phyloP scores from a whole-genome alignment of 768 basidiomycete species.

The Boletus sp. region DNA sequence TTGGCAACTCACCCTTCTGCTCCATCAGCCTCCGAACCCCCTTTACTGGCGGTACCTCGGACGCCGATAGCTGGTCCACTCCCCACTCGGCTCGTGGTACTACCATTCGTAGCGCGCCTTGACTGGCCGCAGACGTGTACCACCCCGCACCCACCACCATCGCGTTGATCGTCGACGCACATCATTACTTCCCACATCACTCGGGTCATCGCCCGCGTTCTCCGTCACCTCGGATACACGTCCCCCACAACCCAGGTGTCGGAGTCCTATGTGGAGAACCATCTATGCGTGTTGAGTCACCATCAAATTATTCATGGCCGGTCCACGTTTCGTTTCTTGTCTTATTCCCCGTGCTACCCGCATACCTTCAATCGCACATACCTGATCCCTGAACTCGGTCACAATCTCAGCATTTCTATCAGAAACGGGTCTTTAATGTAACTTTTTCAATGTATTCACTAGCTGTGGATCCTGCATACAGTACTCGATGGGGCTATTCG shows the following conservation, averaged over 20 bases:
- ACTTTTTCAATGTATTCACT: slow-evolving; percentile 23
- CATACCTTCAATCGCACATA: slow-evolving; percentile 22
- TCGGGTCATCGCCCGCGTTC: slow-evolving; percentile 1
- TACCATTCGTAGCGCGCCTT: not conserved
- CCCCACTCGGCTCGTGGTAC: slow-evolving; percentile 4
- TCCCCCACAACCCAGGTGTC: slow-evolving; percentile 2
- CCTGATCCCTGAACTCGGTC: slow-evolving; percentile 16
- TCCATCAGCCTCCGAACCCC: slow-evolving; percentile 39
- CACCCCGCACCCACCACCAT: not conserved
- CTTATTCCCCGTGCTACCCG: not conserved
- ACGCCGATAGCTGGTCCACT: slow-evolving; percentile 31
- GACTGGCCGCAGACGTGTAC: not conserved
- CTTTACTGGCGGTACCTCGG: slow-evolving; percentile 47
- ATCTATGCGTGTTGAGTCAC: slow-evolving; percentile 10
- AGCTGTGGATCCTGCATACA: slow-evolving; percentile 19
- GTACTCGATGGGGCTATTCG: slow-evolving; percentile 21
- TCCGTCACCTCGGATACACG: slow-evolving; percentile 6
- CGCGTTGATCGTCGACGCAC: slow-evolving; percentile 5
- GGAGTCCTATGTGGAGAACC: slow-evolving; percentile 2
- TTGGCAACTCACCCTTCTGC: slow-evolving; percentile 4
- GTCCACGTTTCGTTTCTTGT: slow-evolving; percentile 11
- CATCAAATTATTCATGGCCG: slow-evolving; percentile 15
- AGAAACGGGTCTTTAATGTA: slow-evolving; percentile 27
- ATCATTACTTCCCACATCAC: slow-evolving; percentile 2
- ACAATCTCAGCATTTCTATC: slow-evolving; percentile 25